phyloP scores from a whole-genome alignment of 2,329 filamentous ascomycete species.

The Karstenula rhodostoma region DNA sequence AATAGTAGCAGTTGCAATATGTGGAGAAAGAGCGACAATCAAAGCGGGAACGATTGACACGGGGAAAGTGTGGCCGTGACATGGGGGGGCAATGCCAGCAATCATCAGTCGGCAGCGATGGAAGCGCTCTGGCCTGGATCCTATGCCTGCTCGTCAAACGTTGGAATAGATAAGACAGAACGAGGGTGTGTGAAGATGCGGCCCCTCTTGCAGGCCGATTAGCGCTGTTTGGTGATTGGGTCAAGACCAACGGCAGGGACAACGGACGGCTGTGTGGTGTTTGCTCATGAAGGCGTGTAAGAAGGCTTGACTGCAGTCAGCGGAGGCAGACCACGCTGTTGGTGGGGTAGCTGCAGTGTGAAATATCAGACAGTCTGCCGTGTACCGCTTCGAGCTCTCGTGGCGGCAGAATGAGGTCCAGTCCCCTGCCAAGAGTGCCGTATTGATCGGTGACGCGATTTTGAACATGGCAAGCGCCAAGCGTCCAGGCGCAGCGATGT shows the following conservation, averaged over 20 bases:
- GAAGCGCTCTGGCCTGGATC: not conserved
- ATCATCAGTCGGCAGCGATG: not conserved
- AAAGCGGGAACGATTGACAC: not conserved
- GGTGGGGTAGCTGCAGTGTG: constrained; percentile 5
- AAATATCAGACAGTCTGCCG: too few species aligned
- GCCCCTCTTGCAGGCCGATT: constrained; percentile 2
- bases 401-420: not conserved
- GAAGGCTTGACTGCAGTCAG: constrained; percentile 13
- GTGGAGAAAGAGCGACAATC: not conserved
- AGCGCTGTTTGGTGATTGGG: constrained; percentile 14
- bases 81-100: not conserved
- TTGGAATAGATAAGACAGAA: not conserved
- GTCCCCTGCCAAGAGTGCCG: constrained; percentile 15
- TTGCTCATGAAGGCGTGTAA: constrained; percentile 4
- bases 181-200: constrained; percentile 1
- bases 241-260: not conserved
- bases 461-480: not conserved
- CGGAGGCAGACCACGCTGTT: not conserved
- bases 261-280: constrained; percentile 6
- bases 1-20: constrained; percentile 11
- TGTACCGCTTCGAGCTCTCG: not conserved
- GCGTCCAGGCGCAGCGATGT: constrained; percentile 8
- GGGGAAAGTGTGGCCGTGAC: not conserved
- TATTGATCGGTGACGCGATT: constrained; percentile 7
- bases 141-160: not conserved